phyloP scores from a whole-genome alignment of 177 flowering plant species.

The Telopea speciosissima region DNA sequence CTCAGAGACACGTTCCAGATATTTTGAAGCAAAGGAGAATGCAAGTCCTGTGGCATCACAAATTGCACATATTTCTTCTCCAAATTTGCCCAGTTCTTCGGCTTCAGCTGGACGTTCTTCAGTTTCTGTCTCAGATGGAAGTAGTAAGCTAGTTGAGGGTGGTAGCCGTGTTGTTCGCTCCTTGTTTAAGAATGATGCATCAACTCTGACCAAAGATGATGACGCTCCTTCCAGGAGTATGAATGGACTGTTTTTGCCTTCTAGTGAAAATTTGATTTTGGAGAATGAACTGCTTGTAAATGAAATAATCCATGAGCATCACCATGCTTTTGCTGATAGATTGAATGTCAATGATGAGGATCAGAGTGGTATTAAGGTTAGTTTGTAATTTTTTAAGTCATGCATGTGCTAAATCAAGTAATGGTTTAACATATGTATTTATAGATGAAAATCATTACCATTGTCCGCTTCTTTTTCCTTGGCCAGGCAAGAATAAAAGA shows the following conservation, averaged over 20 bases:
- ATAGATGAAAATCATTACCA: background rate
- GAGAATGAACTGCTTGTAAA: constrained; percentile 87
- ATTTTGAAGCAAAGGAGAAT: constrained; percentile 53
- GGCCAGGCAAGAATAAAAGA: constrained; percentile 56
- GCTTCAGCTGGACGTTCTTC: constrained; percentile 15
- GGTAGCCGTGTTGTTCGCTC: constrained; percentile 54
- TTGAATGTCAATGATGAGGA: constrained; percentile 21
- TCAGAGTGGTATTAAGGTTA: constrained; percentile 42
- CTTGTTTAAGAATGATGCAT: constrained; percentile 50
- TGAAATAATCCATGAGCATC: constrained; percentile 69
- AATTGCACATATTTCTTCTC: constrained; percentile 28
- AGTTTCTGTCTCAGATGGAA: constrained; percentile 19
- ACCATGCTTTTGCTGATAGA: constrained; percentile 30
- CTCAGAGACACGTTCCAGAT: constrained; percentile 60
- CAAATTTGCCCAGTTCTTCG: constrained; percentile 26
- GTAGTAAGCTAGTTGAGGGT: constrained; percentile 18
- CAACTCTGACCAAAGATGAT: constrained; percentile 17
- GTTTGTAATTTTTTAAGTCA: constrained; percentile 15
- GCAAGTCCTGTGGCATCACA: constrained; percentile 47
- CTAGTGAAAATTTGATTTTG: constrained; percentile 25
- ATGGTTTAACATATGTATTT: background rate
- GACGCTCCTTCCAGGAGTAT: constrained; percentile 15
- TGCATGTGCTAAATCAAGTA: background rate
- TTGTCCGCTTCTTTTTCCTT: constrained; percentile 1
- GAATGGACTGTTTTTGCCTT: constrained; percentile 17